phyloP scores from a whole-genome alignment of 768 basidiomycete genomes.

The Jaapia argillacea region DNA sequence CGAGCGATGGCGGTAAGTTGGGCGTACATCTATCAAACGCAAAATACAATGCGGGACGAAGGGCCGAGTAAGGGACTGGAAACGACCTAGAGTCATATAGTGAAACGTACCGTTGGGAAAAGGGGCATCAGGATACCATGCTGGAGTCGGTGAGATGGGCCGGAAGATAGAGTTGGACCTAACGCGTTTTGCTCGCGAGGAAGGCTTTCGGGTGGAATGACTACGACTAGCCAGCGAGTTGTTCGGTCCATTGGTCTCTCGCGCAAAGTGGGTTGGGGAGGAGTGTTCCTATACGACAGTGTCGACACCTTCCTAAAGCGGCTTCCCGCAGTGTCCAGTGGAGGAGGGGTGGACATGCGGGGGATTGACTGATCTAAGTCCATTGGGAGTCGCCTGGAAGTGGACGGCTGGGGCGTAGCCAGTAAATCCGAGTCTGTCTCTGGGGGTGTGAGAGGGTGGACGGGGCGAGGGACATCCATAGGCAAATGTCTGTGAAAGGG shows the following conservation, averaged over 20 bases:
- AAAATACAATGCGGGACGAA: conserved; percentile 4
- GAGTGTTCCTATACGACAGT: too few relatives aligned
- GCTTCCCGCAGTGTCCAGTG: conserved; percentile 15
- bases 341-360: neutral
- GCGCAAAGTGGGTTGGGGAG: too few relatives aligned
- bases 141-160: conserved; percentile 48
- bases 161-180: conserved; percentile 46
- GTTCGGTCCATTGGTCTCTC: conserved; percentile 21
- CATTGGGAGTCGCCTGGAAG: conserved; percentile 8
- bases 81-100: conserved; percentile 4
- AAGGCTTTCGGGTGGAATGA: conserved; percentile 54
- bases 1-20: conserved; percentile 73
- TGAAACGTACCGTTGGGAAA: conserved; percentile 49
- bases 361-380: conserved; percentile 8
- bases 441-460: conserved; percentile 22
- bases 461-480: conserved; percentile 31
- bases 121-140: conserved; percentile 71
- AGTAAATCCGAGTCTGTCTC: conserved; percentile 21
- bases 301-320: conserved; percentile 32
- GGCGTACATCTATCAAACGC: conserved; percentile 47
- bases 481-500: conserved; percentile 35
- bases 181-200: conserved; percentile 48
- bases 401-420: conserved; percentile 4
- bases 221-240: conserved; percentile 47
- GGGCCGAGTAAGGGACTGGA: neutral